phyloP scores from a whole-genome alignment of 2,329 filamentous ascomycete genomes.

The Alternaria sp. region DNA sequence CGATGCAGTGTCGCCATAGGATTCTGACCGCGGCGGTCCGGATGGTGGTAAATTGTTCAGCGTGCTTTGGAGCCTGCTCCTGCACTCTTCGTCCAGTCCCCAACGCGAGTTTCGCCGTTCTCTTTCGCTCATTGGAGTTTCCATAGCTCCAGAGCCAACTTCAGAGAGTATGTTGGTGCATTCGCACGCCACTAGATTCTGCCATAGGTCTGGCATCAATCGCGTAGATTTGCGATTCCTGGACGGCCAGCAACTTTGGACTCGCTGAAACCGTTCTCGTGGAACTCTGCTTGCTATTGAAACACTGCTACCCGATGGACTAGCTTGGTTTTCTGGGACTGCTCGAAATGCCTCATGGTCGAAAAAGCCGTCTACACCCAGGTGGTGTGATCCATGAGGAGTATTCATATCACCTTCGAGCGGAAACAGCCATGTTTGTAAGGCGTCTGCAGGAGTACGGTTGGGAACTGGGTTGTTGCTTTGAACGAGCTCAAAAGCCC shows the following conservation, averaged over 20 bases:
- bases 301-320: slow-evolving; percentile 47
- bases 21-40: slow-evolving; percentile 33
- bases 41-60: slow-evolving; percentile 38
- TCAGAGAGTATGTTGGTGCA: slow-evolving; percentile 50
- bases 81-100: slow-evolving; percentile 50
- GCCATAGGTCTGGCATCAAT: slow-evolving; percentile 49
- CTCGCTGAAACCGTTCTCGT: slow-evolving; percentile 50
- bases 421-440: slow-evolving; percentile 51
- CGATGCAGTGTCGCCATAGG: slow-evolving; percentile 43
- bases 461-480: slow-evolving; percentile 49
- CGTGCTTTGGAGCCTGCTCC: slow-evolving; percentile 52
- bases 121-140: slow-evolving; percentile 39
- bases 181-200: slow-evolving; percentile 39
- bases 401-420: slow-evolving; percentile 42
- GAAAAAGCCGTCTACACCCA: slow-evolving; percentile 44
- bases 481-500: slow-evolving; percentile 51
- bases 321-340: slow-evolving; percentile 38
- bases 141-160: slow-evolving; percentile 30
- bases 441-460: slow-evolving; percentile 47
- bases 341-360: slow-evolving; percentile 39
- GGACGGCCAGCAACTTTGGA: slow-evolving; percentile 52
- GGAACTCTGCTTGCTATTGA: slow-evolving; percentile 52
- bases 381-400: slow-evolving; percentile 39
- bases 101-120: slow-evolving; percentile 48
- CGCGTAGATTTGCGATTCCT: slow-evolving; percentile 41